phyloP scores from a whole-genome alignment of 352 stramenopile species.

The Aphanomyces astaci region DNA sequence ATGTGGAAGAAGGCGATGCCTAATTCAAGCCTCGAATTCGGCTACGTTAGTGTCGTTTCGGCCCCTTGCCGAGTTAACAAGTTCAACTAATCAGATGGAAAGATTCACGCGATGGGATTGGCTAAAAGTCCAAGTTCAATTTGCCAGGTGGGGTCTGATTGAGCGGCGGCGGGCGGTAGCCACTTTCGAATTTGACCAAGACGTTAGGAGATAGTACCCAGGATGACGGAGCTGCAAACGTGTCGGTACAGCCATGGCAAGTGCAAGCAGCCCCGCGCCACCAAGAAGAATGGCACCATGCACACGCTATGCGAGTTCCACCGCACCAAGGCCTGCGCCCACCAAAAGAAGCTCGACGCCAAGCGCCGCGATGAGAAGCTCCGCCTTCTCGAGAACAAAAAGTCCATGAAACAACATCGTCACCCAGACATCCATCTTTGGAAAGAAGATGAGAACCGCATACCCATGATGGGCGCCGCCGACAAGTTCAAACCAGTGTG shows the following conservation, averaged over 20 bases:
- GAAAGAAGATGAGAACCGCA: slow-evolving; percentile 13
- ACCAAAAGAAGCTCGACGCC: slow-evolving; percentile 74
- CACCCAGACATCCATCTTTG: neutral
- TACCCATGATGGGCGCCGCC: neutral
- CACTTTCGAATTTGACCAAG: slow-evolving; percentile 1
- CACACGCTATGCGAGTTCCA: slow-evolving; percentile 75
- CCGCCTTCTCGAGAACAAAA: slow-evolving; percentile 12
- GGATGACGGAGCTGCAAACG: slow-evolving; percentile 14
- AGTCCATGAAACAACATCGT: neutral
- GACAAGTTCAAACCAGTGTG: slow-evolving; percentile 9
- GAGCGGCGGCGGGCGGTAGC: neutral
- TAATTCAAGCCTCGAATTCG: no score
- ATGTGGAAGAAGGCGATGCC: no score
- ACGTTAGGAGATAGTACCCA: neutral
- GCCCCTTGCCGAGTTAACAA: no score
- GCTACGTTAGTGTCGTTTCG: no score
- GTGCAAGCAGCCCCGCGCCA: slow-evolving; percentile 55
- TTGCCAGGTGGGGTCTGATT: no score
- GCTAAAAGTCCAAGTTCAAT: no score
- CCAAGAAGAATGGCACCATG: slow-evolving; percentile 62
- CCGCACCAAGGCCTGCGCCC: slow-evolving; percentile 70
- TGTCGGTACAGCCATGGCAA: slow-evolving; percentile 64
- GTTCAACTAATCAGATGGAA: no score
- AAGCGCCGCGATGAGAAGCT: slow-evolving; percentile 61
- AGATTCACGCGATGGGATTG: no score